These are phyloP conservation scores for Tetradesmus obliquus DNA, from an alignment of 139 green algal genomes.

Conservation along the genomic window DNA sequence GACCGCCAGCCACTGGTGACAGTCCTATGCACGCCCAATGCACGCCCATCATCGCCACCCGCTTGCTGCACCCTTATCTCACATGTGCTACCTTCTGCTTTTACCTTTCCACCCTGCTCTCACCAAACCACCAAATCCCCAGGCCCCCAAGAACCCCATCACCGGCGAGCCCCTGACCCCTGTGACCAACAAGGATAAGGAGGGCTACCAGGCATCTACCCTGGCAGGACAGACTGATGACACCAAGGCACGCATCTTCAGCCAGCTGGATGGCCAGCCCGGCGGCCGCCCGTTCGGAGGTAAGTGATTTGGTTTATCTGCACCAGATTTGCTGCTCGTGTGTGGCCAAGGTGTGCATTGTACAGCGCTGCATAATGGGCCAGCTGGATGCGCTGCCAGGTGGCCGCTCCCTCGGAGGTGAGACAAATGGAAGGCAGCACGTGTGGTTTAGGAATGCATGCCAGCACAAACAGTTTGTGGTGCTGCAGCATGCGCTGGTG, in stretches of 20 bases:
- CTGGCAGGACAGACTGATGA: constrained; percentile 30
- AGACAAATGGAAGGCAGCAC: no score
- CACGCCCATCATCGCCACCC: not conserved
- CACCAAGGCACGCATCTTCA: constrained; percentile 31
- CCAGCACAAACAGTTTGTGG: no score
- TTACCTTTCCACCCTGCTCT: not conserved
- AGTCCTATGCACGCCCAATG: no score
- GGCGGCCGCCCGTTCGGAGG: constrained; percentile 31
- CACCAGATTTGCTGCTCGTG: no score
- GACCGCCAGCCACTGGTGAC: not conserved
- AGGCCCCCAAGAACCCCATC: constrained; percentile 45
- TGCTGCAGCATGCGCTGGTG: no score
- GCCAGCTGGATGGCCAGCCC: constrained; percentile 30
- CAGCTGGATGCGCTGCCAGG: constrained; percentile 13
- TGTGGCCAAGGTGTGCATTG: no score
- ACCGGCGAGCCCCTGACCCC: constrained; percentile 35
- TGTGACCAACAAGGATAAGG: constrained; percentile 28
- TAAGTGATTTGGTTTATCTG: not conserved
- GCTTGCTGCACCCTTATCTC: not conserved
- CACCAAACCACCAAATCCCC: no score
- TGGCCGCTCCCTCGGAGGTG: constrained; percentile 31
- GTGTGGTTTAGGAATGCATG: no score
- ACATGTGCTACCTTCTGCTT: not conserved
- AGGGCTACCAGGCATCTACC: constrained; percentile 38
- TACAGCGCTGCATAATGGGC: no score